Percentiles rank a stretch among this genome's conserved stretches.
phyloP scores from a whole-genome alignment of 345 rosid genomes.

The Dimocarpus longan region DNA sequence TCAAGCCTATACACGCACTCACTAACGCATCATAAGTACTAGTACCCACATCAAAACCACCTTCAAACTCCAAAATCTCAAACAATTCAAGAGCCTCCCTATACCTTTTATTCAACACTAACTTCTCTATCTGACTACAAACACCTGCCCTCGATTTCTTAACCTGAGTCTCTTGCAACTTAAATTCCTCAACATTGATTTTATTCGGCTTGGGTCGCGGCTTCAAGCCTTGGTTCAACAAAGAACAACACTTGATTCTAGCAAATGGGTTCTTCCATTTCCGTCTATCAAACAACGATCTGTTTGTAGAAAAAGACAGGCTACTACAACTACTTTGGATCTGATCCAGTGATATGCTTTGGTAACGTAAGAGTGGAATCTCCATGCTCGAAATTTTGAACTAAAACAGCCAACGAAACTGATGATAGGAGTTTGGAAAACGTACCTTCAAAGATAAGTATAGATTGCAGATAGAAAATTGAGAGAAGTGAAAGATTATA shows the following conservation, averaged over 20 bases:
- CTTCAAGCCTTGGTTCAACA: constrained; percentile 47
- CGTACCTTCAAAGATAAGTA: constrained; percentile 19
- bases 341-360: constrained; percentile 46
- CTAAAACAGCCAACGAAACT: constrained; percentile 1
- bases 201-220: constrained; percentile 57
- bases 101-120: constrained; percentile 52
- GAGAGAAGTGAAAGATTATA: constrained; percentile 7
- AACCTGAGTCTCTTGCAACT: constrained; percentile 29
- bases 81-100: constrained; percentile 85
- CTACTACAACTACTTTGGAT: constrained; percentile 29
- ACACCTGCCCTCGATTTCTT: constrained; percentile 47
- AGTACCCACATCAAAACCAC: constrained; percentile 45
- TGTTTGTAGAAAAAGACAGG: constrained; percentile 27
- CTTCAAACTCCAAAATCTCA: constrained; percentile 66
- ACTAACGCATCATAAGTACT: constrained; percentile 77
- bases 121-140: constrained; percentile 81
- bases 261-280: constrained; percentile 47
- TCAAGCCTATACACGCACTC: constrained; percentile 72
- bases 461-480: constrained; percentile 7
- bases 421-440: neutral
- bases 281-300: constrained; percentile 33
- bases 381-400: constrained; percentile 45
- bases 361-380: constrained; percentile 50
- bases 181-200: constrained; percentile 23
- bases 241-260: constrained; percentile 53